phyloP scores from a whole-genome alignment of 164 flowering plant genomes.

The Dillenia turbinata region DNA sequence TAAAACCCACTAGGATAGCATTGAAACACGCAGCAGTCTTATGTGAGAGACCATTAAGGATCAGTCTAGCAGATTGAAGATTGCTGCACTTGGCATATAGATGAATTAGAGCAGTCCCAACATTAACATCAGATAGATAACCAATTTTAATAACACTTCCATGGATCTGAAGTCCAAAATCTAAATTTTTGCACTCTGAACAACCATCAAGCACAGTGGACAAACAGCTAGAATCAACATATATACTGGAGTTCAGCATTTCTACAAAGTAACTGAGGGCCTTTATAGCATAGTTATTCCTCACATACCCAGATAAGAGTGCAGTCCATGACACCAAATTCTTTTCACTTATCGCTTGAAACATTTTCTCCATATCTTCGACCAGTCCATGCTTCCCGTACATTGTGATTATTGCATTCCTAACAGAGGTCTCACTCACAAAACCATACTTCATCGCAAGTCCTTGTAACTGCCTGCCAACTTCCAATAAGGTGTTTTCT shows the following conservation, averaged over 20 bases:
- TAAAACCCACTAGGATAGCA: slow-evolving; percentile 26
- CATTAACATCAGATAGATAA: slow-evolving; percentile 14
- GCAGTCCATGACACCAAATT: slow-evolving; percentile 38
- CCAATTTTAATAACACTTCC: slow-evolving; percentile 22
- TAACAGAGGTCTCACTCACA: slow-evolving; percentile 15
- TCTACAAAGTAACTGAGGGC: slow-evolving; percentile 17
- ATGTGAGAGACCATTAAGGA: slow-evolving; percentile 18
- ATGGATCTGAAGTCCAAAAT: slow-evolving; percentile 28
- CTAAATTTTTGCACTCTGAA: slow-evolving; percentile 23
- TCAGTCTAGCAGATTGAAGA: slow-evolving; percentile 14
- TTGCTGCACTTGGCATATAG: slow-evolving; percentile 27
- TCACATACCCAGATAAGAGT: slow-evolving; percentile 29
- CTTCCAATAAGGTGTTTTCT: slow-evolving; percentile 9
- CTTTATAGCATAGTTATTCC: slow-evolving; percentile 15
- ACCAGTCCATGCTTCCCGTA: slow-evolving; percentile 26
- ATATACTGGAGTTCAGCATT: slow-evolving; percentile 18
- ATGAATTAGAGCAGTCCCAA: slow-evolving; percentile 29
- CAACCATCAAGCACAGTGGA: slow-evolving; percentile 26
- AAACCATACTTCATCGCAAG: slow-evolving; percentile 20
- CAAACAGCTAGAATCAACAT: slow-evolving; percentile 24
- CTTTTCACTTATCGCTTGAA: slow-evolving; percentile 18
- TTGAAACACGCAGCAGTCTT: slow-evolving; percentile 21
- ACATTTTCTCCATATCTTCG: slow-evolving; percentile 28
- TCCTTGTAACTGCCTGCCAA: slow-evolving; percentile 28
- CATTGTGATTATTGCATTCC: slow-evolving; percentile 28